Conservation (phyloP, 768 basidiomycete genomes). For the Polyporus arcularius region DNA sequence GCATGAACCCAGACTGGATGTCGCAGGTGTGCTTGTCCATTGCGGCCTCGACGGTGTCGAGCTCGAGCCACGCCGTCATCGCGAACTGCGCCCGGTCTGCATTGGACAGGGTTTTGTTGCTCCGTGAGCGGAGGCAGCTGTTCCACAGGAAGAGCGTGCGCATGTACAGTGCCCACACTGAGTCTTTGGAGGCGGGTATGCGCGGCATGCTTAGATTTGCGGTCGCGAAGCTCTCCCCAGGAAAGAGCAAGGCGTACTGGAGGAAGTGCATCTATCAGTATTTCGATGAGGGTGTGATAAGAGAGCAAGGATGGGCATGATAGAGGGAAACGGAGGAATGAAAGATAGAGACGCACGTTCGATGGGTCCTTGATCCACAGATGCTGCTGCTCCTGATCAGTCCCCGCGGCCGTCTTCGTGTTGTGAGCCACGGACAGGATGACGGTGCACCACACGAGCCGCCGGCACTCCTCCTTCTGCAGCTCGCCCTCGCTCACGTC, state of each 20-base stretch:
- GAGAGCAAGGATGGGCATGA: not conserved
- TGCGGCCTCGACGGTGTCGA: slow-evolving; percentile 61
- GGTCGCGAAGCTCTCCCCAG: slow-evolving; percentile 58
- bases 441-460: slow-evolving; percentile 73
- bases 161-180: slow-evolving; percentile 72
- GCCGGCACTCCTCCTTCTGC: slow-evolving; percentile 66
- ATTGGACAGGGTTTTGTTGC: slow-evolving; percentile 43
- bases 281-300: no score
- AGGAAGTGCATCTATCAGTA: not conserved
- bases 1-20: slow-evolving; percentile 66
- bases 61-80: slow-evolving; percentile 69
- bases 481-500: slow-evolving; percentile 53
- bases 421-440: slow-evolving; percentile 65
- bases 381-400: slow-evolving; percentile 32
- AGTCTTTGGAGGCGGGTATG: slow-evolving; percentile 58
- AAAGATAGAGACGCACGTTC: slow-evolving; percentile 47
- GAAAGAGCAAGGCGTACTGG: slow-evolving; percentile 71
- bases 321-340: not conserved
- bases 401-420: slow-evolving; percentile 53
- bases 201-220: slow-evolving; percentile 23
- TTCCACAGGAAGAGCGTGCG: slow-evolving; percentile 74
- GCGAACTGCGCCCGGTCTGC: slow-evolving; percentile 62
- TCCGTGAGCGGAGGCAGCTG: slow-evolving; percentile 65
- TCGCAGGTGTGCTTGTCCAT: slow-evolving; percentile 65
- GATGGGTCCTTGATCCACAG: slow-evolving; percentile 59